A percentile compares a stretch with the other conserved stretches of the same genome.
Conservation (phyloP, 805 yeast species). For the Naumovozyma baii region DNA sequence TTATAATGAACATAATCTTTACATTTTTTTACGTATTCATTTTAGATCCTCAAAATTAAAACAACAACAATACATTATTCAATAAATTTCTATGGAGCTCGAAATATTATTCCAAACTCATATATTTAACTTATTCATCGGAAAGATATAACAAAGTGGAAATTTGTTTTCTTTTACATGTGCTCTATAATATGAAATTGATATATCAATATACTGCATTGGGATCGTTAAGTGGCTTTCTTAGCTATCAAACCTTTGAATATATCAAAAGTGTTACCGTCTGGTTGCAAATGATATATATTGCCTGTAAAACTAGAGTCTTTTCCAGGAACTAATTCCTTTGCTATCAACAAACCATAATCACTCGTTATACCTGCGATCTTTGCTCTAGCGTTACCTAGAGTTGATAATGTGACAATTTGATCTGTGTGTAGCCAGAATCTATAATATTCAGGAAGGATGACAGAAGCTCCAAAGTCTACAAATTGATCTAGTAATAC, state of each 20-base stretch:
- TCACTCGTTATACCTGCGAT: conserved; percentile 77
- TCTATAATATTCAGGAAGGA: conserved; percentile 62
- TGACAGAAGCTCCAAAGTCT: conserved; percentile 54
- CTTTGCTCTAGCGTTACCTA: conserved; percentile 44
- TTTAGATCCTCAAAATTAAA: too few species aligned
- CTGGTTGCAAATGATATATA: conserved; percentile 75
- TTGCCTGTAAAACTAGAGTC: conserved; percentile 42
- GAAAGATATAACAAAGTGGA: too few species aligned
- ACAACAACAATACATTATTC: background rate
- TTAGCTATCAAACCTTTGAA: conserved; percentile 76
- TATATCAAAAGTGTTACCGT: conserved; percentile 95
- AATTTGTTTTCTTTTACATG: too few species aligned
- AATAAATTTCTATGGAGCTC: background rate
- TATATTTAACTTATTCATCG: too few species aligned
- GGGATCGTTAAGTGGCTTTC: conserved; percentile 28
- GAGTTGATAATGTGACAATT: conserved; percentile 54
- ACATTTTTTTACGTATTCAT: background rate
- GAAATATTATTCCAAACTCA: too few species aligned
- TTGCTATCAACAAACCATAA: conserved; percentile 74
- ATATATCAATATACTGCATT: too few species aligned
- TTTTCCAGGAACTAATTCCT: conserved; percentile 42
- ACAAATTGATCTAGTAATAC: conserved; percentile 49
- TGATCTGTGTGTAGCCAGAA: conserved; percentile 82
- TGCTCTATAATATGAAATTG: too few species aligned
- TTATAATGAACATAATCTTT: background rate